Evolutionary conservation across 768 basidiomycete genomes (phyloP).

Genomic region (Candolleomyces efflorescens): DNA sequence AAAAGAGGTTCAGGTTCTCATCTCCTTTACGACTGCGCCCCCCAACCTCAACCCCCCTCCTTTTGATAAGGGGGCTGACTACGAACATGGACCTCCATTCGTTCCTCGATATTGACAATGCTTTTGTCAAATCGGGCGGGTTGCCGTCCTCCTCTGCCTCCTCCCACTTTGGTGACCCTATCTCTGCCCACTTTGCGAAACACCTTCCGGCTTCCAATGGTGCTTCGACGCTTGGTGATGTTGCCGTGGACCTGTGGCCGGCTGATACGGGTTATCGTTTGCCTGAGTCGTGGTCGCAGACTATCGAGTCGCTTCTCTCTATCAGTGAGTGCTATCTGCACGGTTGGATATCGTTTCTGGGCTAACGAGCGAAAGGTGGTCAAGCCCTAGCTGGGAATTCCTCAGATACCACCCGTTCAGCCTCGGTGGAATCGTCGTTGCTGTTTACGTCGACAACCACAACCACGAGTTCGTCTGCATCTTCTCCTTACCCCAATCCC

Average conservation of each 20-base stretch:
- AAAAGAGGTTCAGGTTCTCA: background rate
- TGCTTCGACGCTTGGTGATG: background rate
- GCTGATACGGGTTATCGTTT: background rate
- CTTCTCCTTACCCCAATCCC: background rate
- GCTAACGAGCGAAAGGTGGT: too few relatives aligned
- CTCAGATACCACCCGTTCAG: background rate
- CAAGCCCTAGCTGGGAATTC: background rate
- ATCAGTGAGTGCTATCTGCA: background rate
- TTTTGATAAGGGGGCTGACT: constrained; percentile 7
- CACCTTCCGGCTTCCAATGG: background rate
- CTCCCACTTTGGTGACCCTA: background rate
- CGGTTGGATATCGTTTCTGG: too few relatives aligned
- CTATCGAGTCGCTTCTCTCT: constrained; percentile 1
- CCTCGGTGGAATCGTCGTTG: background rate
- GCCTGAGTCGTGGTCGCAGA: constrained; percentile 6
- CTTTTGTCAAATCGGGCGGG: background rate
- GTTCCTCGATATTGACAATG: background rate
- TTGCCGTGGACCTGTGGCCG: background rate
- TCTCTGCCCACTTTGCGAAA: background rate
- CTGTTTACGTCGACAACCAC: background rate
- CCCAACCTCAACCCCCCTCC: background rate
- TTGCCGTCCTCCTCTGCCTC: background rate
- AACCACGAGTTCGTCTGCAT: background rate
- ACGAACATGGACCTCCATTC: background rate
- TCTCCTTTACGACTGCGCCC: constrained; percentile 2